phyloP scores from a whole-genome alignment of 2,329 filamentous ascomycete species.

The Cytospora piceicola region DNA sequence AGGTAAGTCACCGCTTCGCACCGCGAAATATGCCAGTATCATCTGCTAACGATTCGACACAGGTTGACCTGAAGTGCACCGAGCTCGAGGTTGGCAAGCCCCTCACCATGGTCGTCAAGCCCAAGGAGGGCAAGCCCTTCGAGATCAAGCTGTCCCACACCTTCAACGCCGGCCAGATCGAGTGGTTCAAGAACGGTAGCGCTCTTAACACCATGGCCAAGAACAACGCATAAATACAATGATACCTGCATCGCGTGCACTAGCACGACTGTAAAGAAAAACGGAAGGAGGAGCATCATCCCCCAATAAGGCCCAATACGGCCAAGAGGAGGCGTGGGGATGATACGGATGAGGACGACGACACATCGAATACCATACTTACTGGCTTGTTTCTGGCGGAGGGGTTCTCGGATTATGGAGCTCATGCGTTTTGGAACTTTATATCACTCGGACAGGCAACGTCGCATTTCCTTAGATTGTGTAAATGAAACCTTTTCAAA shows the following conservation, averaged over 20 bases:
- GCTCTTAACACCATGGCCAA: slow-evolving; percentile 99
- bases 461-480: slow-evolving; percentile 39
- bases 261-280: slow-evolving; percentile 13
- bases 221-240: slow-evolving; percentile 43
- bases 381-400: slow-evolving; percentile 26
- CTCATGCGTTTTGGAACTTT: slow-evolving; percentile 33
- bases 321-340: slow-evolving; percentile 34
- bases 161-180: slow-evolving; percentile 96
- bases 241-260: slow-evolving; percentile 4
- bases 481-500: slow-evolving; percentile 42
- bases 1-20: slow-evolving; percentile 49
- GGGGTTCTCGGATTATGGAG: slow-evolving; percentile 23
- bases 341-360: slow-evolving; percentile 39
- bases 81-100: slow-evolving; percentile 92
- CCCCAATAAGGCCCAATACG: slow-evolving; percentile 7
- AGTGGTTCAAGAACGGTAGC: slow-evolving; percentile 98
- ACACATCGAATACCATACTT: slow-evolving; percentile 32
- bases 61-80: slow-evolving; percentile 83
- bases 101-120: slow-evolving; percentile 88
- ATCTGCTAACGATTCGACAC: slow-evolving; percentile 7
- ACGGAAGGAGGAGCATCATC: neutral
- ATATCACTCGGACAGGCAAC: slow-evolving; percentile 26
- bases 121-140: slow-evolving; percentile 79
- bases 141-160: slow-evolving; percentile 89
- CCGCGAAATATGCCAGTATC: neutral